Conservation (phyloP, 345 rosid species). For the Cardamine occulta region DNA sequence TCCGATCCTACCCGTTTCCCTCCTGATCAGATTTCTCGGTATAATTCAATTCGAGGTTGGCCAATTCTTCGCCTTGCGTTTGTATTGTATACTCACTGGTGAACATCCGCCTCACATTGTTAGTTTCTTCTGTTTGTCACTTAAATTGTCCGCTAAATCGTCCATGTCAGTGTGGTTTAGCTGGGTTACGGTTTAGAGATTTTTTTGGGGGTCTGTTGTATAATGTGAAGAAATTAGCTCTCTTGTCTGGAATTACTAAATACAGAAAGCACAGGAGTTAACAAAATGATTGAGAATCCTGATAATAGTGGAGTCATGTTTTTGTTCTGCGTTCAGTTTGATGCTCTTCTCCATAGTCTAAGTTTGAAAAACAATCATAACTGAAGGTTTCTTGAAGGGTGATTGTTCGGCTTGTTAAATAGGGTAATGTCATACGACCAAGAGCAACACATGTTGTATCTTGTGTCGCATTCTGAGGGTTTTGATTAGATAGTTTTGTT, state of each 20-base stretch:
- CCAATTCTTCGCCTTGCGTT: slow-evolving; percentile 17
- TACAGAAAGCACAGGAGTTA: not conserved
- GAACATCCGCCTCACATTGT: slow-evolving; percentile 22
- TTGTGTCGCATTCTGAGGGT: slow-evolving; percentile 1
- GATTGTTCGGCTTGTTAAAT: slow-evolving; percentile 7
- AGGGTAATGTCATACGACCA: not conserved
- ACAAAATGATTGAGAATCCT: not conserved
- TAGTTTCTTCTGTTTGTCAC: not conserved
- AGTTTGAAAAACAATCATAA: not conserved
- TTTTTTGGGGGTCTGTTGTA: slow-evolving; percentile 5
- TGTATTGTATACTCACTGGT: slow-evolving; percentile 5
- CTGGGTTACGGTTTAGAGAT: slow-evolving; percentile 8
- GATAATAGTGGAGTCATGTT: slow-evolving; percentile 10
- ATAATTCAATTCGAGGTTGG: slow-evolving; percentile 81
- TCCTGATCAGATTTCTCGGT: slow-evolving; percentile 94
- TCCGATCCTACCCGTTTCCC: slow-evolving; percentile 86
- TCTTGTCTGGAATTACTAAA: not conserved
- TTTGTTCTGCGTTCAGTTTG: slow-evolving; percentile 8
- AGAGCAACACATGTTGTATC: slow-evolving; percentile 7
- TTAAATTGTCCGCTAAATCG: slow-evolving; percentile 10
- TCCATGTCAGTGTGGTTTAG: slow-evolving; percentile 14
- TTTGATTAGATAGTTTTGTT: slow-evolving; percentile 7
- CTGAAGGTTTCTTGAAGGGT: not conserved
- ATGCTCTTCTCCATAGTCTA: slow-evolving; percentile 1
- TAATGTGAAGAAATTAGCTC: not conserved